Evolutionary conservation across 371 early-diverging fungal species (phyloP).

Genomic region (Coemansia sp.): DNA sequence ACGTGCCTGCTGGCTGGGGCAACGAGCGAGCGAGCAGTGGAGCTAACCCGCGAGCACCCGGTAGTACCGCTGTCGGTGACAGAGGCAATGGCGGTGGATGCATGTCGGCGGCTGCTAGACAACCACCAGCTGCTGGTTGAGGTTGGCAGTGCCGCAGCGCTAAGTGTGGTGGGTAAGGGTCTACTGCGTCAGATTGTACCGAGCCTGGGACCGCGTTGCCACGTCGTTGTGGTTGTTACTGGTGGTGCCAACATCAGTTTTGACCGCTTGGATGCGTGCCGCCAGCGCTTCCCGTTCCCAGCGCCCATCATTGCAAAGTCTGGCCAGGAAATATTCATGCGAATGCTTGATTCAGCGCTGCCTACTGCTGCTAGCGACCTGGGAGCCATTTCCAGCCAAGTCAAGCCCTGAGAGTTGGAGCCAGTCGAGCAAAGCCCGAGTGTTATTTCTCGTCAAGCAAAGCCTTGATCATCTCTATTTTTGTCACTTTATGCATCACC

Average conservation of each 20-base stretch:
- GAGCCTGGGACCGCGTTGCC: constrained; percentile 24
- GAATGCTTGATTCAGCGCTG: constrained; percentile 32
- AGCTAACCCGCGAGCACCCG: constrained; percentile 34
- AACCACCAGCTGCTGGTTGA: constrained; percentile 49
- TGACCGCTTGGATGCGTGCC: constrained; percentile 38
- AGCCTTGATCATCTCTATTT: not conserved
- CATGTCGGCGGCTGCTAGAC: constrained; percentile 41
- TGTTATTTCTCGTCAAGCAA: no score
- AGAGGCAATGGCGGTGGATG: constrained; percentile 50
- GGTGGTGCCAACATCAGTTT: constrained; percentile 45
- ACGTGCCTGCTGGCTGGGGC: constrained; percentile 31
- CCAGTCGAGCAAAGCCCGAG: not conserved
- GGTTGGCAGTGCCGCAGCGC: constrained; percentile 44
- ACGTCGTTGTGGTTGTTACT: constrained; percentile 45
- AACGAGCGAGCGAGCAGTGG: constrained; percentile 26
- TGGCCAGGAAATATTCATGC: constrained; percentile 48
- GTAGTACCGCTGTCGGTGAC: constrained; percentile 47
- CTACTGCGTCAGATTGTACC: constrained; percentile 44
- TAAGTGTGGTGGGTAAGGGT: constrained; percentile 41
- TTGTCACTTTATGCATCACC: not conserved
- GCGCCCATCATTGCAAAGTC: constrained; percentile 51
- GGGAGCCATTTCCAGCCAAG: not conserved
- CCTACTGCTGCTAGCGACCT: constrained; percentile 1
- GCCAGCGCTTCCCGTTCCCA: constrained; percentile 42
- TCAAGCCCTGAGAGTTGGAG: not conserved